Percentiles rank a stretch among this genome's conserved stretches.
phyloP scores from a whole-genome alignment of 2,329 filamentous ascomycete species.

The Monosporascus sp. region DNA sequence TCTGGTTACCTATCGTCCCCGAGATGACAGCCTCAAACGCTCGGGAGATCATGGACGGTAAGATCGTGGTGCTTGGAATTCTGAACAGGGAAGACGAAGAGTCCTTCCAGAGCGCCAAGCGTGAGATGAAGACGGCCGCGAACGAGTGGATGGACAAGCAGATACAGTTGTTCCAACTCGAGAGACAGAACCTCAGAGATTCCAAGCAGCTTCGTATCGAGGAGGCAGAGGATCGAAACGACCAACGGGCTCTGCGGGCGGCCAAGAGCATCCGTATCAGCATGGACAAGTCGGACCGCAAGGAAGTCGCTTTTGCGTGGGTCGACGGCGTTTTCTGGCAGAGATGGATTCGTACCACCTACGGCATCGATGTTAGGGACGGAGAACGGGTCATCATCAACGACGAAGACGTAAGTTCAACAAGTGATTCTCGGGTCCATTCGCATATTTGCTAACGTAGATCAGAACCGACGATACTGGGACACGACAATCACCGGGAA shows the following conservation, averaged over 20 bases:
- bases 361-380: slow-evolving; percentile 80
- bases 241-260: slow-evolving; percentile 76
- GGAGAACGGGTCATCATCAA: slow-evolving; percentile 95
- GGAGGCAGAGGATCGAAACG: slow-evolving; percentile 88
- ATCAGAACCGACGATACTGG: slow-evolving; percentile 88
- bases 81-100: slow-evolving; percentile 75
- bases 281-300: slow-evolving; percentile 80
- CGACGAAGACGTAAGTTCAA: slow-evolving; percentile 79
- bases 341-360: slow-evolving; percentile 91
- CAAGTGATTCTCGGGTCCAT: neutral
- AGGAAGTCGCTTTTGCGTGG: slow-evolving; percentile 93
- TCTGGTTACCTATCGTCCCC: slow-evolving; percentile 93
- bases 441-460: slow-evolving; percentile 28
- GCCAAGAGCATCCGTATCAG: slow-evolving; percentile 91
- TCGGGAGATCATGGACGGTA: slow-evolving; percentile 89
- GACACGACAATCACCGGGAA: slow-evolving; percentile 86
- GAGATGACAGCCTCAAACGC: slow-evolving; percentile 90
- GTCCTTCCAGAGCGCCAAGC: slow-evolving; percentile 70
- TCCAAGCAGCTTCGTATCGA: slow-evolving; percentile 94
- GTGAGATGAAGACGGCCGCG: slow-evolving; percentile 92
- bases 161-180: slow-evolving; percentile 82
- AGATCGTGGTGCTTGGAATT: slow-evolving; percentile 89
- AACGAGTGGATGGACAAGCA: slow-evolving; percentile 98
- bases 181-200: slow-evolving; percentile 88
- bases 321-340: slow-evolving; percentile 97